Base-by-base conservation (phyloP, 345 rosid species). In the Eucalyptus viminalis region DNA sequence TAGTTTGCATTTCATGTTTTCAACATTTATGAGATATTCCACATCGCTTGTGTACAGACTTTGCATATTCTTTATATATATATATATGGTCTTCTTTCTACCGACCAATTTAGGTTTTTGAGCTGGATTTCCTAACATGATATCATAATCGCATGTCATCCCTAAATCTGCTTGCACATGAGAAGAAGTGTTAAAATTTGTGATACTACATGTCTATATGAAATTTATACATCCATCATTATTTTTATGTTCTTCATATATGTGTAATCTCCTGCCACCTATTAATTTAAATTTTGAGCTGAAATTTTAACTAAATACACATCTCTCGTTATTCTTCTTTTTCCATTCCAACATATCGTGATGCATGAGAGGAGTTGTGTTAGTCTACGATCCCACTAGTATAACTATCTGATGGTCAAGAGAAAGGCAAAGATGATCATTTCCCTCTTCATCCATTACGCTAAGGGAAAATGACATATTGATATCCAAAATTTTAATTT, bases 31-130 rank as follows among this genome's bases (percentile, higher is more conserved):
- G 76, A 65, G 37, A 65, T 65, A 14, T n/a, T 9, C 19, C 21
- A 14, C 21, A 3, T 65, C 0, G 11, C 10, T n/a, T 65, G 37
- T 65, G 34, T 6, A 12, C 3, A 0, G 16, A 62, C 3, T n/a
- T 65, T n/a, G n/a, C 58, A 53, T 65, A n/a, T 65, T 31, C 40
- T 67, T 3, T 67, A 8, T 67, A 67, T 67, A 4, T 14, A n/a
- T n/a, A 65, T 19, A 15, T 34, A 8, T 3, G 24, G 3, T 16
- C 11, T 67, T n/a, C 37, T 16, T n/a, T 67, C 21, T 9, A 31
- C 22, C 6, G 0, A 67, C 19, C 8, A 31, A 4, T 31, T 67
- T 8, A 16, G 3, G 37, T 16, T 67, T 31, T 67, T 67, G 6
- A 31, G 43, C 37, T 67, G 3, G 24, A 67, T 31, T 67, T 67